Conservation (phyloP, 2,329 filamentous ascomycete species). For the Chrysosporium keratinophilum region DNA sequence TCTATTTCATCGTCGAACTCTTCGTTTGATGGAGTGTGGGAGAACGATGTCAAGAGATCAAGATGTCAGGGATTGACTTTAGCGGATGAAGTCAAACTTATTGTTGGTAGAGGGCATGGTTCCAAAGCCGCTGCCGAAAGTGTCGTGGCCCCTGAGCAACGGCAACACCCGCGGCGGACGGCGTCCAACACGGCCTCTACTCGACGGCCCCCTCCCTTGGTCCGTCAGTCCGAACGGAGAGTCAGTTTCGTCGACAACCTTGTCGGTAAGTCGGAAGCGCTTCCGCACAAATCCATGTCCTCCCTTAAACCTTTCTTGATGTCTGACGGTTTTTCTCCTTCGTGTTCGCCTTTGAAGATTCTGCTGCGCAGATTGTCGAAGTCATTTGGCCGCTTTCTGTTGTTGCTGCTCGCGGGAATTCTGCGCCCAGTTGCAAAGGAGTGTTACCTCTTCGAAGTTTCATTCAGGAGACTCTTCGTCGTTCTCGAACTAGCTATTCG, state of each 20-base stretch:
- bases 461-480: slow-evolving; percentile 90
- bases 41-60: slow-evolving; percentile 27
- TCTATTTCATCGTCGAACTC: slow-evolving; percentile 57
- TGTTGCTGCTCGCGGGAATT: slow-evolving; percentile 62
- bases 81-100: slow-evolving; percentile 17
- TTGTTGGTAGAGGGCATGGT: slow-evolving; percentile 22
- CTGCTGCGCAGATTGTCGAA: slow-evolving; percentile 92
- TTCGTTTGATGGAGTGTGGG: slow-evolving; percentile 45
- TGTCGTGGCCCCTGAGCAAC: slow-evolving; percentile 32
- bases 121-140: slow-evolving; percentile 25
- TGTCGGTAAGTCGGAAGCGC: slow-evolving; percentile 63
- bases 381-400: slow-evolving; percentile 93
- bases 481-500: slow-evolving; percentile 93
- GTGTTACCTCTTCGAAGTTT: slow-evolving; percentile 87
- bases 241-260: slow-evolving; percentile 92
- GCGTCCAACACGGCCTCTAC: slow-evolving; percentile 47
- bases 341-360: slow-evolving; percentile 53
- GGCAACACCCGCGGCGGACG: slow-evolving; percentile 45
- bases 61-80: slow-evolving; percentile 14
- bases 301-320: slow-evolving; percentile 20
- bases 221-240: slow-evolving; percentile 85
- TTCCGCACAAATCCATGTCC: slow-evolving; percentile 29
- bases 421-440: slow-evolving; percentile 54
- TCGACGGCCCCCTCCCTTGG: slow-evolving; percentile 60
- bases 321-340: slow-evolving; percentile 20